Percentiles rank a stretch among this genome's conserved stretches.
These are phyloP conservation scores for Aspergillus neoniger DNA, from an alignment of 2,329 filamentous ascomycete species.

Conservation along the genomic window DNA sequence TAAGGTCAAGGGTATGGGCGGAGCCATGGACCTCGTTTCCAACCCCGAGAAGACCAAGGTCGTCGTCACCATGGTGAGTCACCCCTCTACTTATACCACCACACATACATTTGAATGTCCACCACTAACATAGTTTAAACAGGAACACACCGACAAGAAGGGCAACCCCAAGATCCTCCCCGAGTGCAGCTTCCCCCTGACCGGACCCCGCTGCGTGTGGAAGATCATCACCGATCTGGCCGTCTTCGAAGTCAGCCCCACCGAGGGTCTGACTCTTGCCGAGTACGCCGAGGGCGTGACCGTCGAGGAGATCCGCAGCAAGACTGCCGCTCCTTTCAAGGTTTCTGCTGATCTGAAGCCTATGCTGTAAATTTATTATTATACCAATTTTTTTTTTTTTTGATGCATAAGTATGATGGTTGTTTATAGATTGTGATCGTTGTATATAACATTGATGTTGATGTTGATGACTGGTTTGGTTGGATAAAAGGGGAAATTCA, in stretches of 20 bases:
- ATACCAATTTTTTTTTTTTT: not conserved
- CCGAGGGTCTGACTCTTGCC: slow-evolving; percentile 55
- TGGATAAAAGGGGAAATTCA: no score
- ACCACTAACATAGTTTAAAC: not conserved
- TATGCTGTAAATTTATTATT: slow-evolving; percentile 41
- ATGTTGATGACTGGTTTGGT: no score
- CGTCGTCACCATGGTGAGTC: slow-evolving; percentile 60
- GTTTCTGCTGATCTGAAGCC: slow-evolving; percentile 61
- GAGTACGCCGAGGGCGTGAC: slow-evolving; percentile 71
- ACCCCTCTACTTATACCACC: no score
- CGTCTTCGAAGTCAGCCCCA: slow-evolving; percentile 73
- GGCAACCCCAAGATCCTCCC: slow-evolving; percentile 66
- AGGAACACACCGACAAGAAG: slow-evolving; percentile 69
- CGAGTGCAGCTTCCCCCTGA: slow-evolving; percentile 65
- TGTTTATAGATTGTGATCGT: slow-evolving; percentile 1
- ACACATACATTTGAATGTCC: no score
- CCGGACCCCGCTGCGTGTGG: slow-evolving; percentile 65
- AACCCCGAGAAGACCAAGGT: slow-evolving; percentile 73
- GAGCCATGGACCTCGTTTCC: slow-evolving; percentile 73
- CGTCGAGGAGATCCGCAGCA: slow-evolving; percentile 68
- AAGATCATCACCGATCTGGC: slow-evolving; percentile 73
- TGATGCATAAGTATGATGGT: not conserved
- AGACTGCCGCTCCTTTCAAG: slow-evolving; percentile 70
- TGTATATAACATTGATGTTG: no score
- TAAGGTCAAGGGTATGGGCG: slow-evolving; percentile 83